Evolutionary conservation across 179 eudicot species (phyloP), one percentile per base, ranked within the genome.

Genomic region (Vitellaria paradoxa): DNA sequence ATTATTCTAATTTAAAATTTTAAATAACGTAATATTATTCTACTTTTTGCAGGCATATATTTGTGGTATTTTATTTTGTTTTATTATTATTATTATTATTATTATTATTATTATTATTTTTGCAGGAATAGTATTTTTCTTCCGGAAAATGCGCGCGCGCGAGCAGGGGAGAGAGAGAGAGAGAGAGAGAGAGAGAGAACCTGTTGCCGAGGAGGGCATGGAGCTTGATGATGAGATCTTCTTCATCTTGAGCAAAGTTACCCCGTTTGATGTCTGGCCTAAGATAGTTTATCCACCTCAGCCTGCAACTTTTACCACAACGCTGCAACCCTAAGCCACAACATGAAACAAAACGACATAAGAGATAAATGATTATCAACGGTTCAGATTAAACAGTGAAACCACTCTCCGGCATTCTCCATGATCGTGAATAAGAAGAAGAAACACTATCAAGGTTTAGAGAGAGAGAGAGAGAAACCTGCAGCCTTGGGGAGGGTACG

Each of bases 181-280:
- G 76, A 64, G 50, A 40, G 67, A 37, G 72, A 40, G 81, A 62
- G 74, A 55, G 73, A 65, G 62, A 20, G 23, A 70, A 81, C 83
- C 83, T 24, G 77, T 81, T 81, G 75, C 84, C 84, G 17, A 81
- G 84, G 56, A 81, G 84, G 72, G 81, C 78, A 53, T 81, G 83
- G 45, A 81, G 83, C 72, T 69, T 81, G 80, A 81, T 76, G 76
- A 81, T 81, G 80, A 81, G 84, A 30, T 81, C 84, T 64, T 81
- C 84, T 73, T 81, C 84, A 66, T 81, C 84, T 49, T 49, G 77
- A 66, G 70, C 84, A 60, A 81, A 81, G 74, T 81, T 66, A 15
- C 84, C 81, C 23, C 81, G 52, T 61, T 77, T 77, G 74, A 77
- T 72, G 30, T 81, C 81, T 2, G 84, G 84, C 46, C 74, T 77